Evolutionary conservation across 2,329 filamentous ascomycete species (phyloP).

Genomic region (Annulohypoxylon truncatum): DNA sequence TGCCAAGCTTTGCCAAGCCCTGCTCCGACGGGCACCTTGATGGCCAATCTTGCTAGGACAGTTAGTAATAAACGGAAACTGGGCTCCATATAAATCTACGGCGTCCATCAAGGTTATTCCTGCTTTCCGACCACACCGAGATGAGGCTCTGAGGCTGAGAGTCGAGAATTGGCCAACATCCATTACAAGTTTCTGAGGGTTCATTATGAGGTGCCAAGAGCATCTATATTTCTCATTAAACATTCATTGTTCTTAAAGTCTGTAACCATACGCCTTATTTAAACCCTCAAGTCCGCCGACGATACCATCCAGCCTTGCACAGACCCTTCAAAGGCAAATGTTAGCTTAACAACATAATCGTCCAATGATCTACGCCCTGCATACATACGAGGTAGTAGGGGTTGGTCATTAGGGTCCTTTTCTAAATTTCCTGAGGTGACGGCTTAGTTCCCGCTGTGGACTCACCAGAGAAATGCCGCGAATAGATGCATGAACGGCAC

Average conservation of each 20-base stretch:
- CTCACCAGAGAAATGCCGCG: constrained; percentile 10
- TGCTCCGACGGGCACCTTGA: constrained; percentile 44
- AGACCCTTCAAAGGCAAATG: not conserved
- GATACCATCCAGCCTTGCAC: constrained; percentile 3
- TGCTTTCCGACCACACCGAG: not conserved
- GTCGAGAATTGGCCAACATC: not conserved
- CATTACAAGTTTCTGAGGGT: not conserved
- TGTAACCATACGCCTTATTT: not conserved
- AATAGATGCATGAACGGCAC: constrained; percentile 18
- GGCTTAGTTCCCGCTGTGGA: constrained; percentile 35
- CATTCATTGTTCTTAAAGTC: not conserved
- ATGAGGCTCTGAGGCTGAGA: constrained; percentile 22
- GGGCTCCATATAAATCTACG: constrained; percentile 12
- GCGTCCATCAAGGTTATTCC: constrained; percentile 26
- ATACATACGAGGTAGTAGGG: constrained; percentile 2
- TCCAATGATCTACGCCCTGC: constrained; percentile 6
- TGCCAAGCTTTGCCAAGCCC: constrained; percentile 39
- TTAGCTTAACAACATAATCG: not conserved
- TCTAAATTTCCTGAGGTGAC: constrained; percentile 1
- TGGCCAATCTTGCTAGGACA: constrained; percentile 35
- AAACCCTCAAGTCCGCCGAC: not conserved
- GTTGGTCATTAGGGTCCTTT: constrained; percentile 7
- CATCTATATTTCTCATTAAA: not conserved
- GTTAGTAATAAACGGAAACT: constrained; percentile 32
- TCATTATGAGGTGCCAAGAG: not conserved